Percentiles rank a stretch among this genome's conserved stretches.
These are phyloP conservation scores for Conoideocrella luteorostrata DNA, from an alignment of 2,329 filamentous ascomycete genomes.

Conservation along the genomic window DNA sequence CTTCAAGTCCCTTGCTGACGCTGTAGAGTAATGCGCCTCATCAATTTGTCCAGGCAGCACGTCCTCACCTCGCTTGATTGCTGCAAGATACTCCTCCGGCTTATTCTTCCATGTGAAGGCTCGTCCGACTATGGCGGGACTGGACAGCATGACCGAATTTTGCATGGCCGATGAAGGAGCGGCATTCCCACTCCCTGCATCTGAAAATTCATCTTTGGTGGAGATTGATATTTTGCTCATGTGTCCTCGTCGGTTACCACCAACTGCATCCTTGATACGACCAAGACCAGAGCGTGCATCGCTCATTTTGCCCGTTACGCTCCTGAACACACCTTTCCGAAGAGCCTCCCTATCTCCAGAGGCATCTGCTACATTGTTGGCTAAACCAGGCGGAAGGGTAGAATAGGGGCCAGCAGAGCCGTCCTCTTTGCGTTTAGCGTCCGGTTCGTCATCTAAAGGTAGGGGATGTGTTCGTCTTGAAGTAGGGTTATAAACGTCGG, in stretches of 20 bases:
- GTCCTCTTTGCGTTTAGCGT: conserved; percentile 40
- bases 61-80: conserved; percentile 31
- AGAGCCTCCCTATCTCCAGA: conserved; percentile 50
- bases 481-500: conserved; percentile 34
- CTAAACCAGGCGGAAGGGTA: conserved; percentile 36
- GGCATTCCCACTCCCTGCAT: conserved; percentile 18
- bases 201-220: conserved; percentile 44
- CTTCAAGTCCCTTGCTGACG: conserved; percentile 20
- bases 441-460: conserved; percentile 46
- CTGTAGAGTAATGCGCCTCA: conserved; percentile 19
- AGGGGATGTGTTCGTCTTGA: conserved; percentile 45
- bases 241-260: conserved; percentile 50
- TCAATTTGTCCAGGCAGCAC: conserved; percentile 18
- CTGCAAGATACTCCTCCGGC: conserved; percentile 50
- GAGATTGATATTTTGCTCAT: conserved; percentile 41
- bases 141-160: conserved; percentile 23
- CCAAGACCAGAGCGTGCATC: conserved; percentile 79
- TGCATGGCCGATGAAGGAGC: conserved; percentile 12
- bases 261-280: conserved; percentile 80
- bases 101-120: conserved; percentile 60
- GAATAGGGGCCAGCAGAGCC: conserved; percentile 34
- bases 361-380: conserved; percentile 40
- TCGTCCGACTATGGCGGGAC: conserved; percentile 37
- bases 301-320: conserved; percentile 69
- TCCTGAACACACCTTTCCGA: conserved; percentile 66